Percentiles rank a stretch among this genome's conserved stretches.
These are phyloP conservation scores for Biscogniauxia sp. DNA, from an alignment of 2,329 filamentous ascomycete genomes.

Conservation along the genomic window DNA sequence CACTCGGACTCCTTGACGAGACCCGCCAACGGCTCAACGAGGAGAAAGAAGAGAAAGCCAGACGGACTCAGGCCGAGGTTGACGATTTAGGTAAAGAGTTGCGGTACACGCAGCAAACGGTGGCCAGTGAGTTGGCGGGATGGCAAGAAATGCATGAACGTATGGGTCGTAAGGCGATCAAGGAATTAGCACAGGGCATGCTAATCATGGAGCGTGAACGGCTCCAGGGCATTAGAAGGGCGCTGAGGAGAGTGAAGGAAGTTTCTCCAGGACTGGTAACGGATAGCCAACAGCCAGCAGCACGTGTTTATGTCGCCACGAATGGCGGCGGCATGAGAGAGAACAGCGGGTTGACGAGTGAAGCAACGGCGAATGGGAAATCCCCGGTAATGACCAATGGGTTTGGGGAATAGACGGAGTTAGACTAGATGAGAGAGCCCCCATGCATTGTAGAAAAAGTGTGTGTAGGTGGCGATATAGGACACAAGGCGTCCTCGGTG, in stretches of 20 bases:
- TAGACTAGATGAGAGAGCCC: conserved; percentile 15
- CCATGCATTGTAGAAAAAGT: background rate
- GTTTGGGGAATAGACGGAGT: conserved; percentile 10
- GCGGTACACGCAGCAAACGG: conserved; percentile 88
- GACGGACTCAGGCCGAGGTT: conserved; percentile 67
- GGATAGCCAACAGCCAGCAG: background rate
- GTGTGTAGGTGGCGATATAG: background rate
- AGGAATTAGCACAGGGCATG: conserved; percentile 73
- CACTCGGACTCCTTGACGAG: conserved; percentile 79
- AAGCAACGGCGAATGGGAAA: conserved; percentile 15
- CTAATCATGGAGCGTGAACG: conserved; percentile 77
- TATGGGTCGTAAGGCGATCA: conserved; percentile 71
- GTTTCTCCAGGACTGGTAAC: conserved; percentile 13
- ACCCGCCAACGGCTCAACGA: conserved; percentile 77
- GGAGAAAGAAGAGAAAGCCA: conserved; percentile 79
- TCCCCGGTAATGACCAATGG: conserved; percentile 21
- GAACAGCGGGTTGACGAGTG: background rate
- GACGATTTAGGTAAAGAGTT: conserved; percentile 77
- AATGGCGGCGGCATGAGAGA: background rate
- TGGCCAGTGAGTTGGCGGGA: conserved; percentile 84
- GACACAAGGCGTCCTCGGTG: background rate
- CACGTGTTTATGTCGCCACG: background rate
- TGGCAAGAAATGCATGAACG: conserved; percentile 89
- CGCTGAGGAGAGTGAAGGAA: conserved; percentile 61
- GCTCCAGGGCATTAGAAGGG: conserved; percentile 76